Percentiles rank a stretch among this genome's conserved stretches.
Conservation (phyloP, 257 asterid species). For the Lavandula angustifolia region DNA sequence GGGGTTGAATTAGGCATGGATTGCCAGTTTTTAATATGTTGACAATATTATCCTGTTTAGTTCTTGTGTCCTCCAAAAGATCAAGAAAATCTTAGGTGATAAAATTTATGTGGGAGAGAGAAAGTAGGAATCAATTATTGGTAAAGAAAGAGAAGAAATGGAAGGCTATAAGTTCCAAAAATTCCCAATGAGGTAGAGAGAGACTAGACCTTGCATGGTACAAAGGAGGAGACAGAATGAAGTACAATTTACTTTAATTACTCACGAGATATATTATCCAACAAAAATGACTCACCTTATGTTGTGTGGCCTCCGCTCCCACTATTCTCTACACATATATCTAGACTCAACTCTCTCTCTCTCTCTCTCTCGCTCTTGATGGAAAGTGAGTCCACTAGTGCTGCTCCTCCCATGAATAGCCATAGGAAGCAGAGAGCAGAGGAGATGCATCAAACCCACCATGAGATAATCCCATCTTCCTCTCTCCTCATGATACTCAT, state of each 20-base stretch:
- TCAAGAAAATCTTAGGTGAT: slow-evolving; percentile 28
- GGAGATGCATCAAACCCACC: slow-evolving; percentile 34
- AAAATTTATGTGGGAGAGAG: slow-evolving; percentile 34
- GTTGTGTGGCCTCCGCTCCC: slow-evolving; percentile 22
- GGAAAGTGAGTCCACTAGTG: slow-evolving; percentile 35
- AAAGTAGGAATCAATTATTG: slow-evolving; percentile 33
- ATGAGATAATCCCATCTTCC: slow-evolving; percentile 49
- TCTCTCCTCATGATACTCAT: slow-evolving; percentile 55
- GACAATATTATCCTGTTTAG: slow-evolving; percentile 25
- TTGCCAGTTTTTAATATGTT: slow-evolving; percentile 8
- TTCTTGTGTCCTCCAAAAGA: background rate
- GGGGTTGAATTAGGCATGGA: background rate
- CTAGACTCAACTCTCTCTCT: slow-evolving; percentile 15
- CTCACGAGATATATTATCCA: slow-evolving; percentile 33
- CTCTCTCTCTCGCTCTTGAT: slow-evolving; percentile 24
- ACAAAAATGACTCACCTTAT: background rate
- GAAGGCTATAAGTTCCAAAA: slow-evolving; percentile 38
- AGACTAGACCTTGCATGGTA: slow-evolving; percentile 48
- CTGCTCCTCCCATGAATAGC: slow-evolving; percentile 24
- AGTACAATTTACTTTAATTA: slow-evolving; percentile 27
- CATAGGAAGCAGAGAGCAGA: slow-evolving; percentile 31
- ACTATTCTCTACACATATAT: background rate
- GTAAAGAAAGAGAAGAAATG: slow-evolving; percentile 30
- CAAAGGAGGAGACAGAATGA: slow-evolving; percentile 45
- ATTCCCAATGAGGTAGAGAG: slow-evolving; percentile 40